Percentiles rank a stretch among this genome's conserved stretches.
phyloP scores from a whole-genome alignment of 768 basidiomycete species.

The Termitomyces eurrhizus region DNA sequence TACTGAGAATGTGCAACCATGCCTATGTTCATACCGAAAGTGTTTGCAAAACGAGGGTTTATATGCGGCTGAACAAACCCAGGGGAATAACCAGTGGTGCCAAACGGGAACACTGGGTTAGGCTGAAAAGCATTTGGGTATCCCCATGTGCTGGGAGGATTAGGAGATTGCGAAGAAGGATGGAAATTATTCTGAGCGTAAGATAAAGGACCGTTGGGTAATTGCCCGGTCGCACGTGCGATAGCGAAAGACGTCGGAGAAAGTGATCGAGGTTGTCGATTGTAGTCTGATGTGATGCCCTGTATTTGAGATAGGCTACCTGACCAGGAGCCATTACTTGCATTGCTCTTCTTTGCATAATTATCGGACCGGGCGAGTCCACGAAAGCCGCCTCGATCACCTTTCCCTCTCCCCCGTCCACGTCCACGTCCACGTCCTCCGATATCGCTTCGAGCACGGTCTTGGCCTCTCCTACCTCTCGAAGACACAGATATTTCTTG shows the following conservation, averaged over 20 bases:
- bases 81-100: constrained; percentile 16
- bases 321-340: constrained; percentile 12
- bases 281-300: constrained; percentile 24
- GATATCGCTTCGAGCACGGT: constrained; percentile 37
- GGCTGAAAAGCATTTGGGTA: constrained; percentile 18
- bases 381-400: constrained; percentile 28
- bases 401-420: constrained; percentile 27
- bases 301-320: constrained; percentile 17
- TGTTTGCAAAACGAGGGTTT: constrained; percentile 73
- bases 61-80: constrained; percentile 72
- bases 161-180: neutral
- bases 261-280: constrained; percentile 26
- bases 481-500: constrained; percentile 1
- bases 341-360: constrained; percentile 11
- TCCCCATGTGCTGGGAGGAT: constrained; percentile 5
- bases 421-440: constrained; percentile 34
- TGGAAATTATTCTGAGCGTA: constrained; percentile 8
- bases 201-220: constrained; percentile 20
- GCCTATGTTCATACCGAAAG: constrained; percentile 50
- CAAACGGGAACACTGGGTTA: constrained; percentile 17
- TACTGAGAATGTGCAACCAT: constrained; percentile 16
- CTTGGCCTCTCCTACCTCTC: constrained; percentile 22
- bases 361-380: constrained; percentile 18
- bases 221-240: constrained; percentile 42
- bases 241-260: constrained; percentile 46